Evolutionary conservation across 2,329 filamentous ascomycete genomes (phyloP).

Genomic region (Fonsecaea pugnacius): DNA sequence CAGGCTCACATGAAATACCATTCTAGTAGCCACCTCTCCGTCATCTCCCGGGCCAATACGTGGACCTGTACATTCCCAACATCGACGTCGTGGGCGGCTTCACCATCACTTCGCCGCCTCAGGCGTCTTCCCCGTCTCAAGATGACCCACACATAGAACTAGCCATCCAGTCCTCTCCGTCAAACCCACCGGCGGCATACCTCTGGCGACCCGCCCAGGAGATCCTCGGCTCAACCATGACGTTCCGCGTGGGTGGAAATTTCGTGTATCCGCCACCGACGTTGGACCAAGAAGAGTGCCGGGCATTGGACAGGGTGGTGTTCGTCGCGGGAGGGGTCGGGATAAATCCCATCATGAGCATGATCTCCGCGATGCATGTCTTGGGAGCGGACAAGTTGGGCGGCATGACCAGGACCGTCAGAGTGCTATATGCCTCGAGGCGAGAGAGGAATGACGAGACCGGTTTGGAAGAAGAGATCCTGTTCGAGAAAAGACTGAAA

Average conservation of each 20-base stretch:
- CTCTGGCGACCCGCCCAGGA: slow-evolving; percentile 65
- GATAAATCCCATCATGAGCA: slow-evolving; percentile 61
- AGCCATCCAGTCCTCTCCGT: slow-evolving; percentile 72
- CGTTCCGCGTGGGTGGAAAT: slow-evolving; percentile 75
- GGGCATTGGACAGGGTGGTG: slow-evolving; percentile 62
- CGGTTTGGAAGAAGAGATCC: slow-evolving; percentile 44
- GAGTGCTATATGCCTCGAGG: slow-evolving; percentile 34
- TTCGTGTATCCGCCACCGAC: slow-evolving; percentile 75
- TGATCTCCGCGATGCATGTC: slow-evolving; percentile 36
- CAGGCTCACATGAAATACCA: slow-evolving; percentile 23
- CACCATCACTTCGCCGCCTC: slow-evolving; percentile 78
- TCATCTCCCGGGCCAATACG: slow-evolving; percentile 85
- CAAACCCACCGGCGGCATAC: slow-evolving; percentile 75
- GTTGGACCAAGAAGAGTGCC: slow-evolving; percentile 45
- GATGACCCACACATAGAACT: slow-evolving; percentile 69
- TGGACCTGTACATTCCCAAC: slow-evolving; percentile 77
- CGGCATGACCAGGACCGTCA: slow-evolving; percentile 25
- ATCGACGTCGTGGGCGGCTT: slow-evolving; percentile 78
- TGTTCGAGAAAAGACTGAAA: slow-evolving; percentile 59
- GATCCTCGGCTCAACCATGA: slow-evolving; percentile 62
- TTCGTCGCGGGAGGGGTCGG: slow-evolving; percentile 82
- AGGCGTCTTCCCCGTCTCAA: slow-evolving; percentile 43
- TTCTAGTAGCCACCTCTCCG: slow-evolving; percentile 47
- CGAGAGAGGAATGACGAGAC: slow-evolving; percentile 31
- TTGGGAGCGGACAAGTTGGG: slow-evolving; percentile 25